phyloP scores from a whole-genome alignment of 2,329 filamentous ascomycete genomes.

The Exophiala bonariae region DNA sequence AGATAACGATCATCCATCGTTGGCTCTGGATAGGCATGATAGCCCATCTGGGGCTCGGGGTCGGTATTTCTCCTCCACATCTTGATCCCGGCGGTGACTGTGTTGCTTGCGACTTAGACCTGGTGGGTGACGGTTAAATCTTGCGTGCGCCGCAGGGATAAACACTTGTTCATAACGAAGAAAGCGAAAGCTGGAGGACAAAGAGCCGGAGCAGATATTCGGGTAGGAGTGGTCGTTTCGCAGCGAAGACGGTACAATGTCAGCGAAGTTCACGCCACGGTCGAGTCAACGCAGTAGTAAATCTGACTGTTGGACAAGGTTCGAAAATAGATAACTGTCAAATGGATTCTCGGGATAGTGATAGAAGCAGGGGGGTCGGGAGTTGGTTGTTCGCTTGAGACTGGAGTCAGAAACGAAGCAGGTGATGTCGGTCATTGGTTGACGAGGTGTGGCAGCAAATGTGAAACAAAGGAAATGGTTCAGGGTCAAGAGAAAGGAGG shows the following conservation, averaged over 20 bases:
- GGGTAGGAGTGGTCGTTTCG: no score
- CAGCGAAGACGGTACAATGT: no score
- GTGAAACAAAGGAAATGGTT: conserved; percentile 19
- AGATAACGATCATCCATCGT: conserved; percentile 44
- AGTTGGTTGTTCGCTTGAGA: conserved; percentile 7
- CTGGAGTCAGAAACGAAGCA: conserved; percentile 18
- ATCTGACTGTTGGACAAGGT: no score
- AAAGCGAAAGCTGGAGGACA: no score
- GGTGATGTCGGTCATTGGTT: conserved; percentile 15
- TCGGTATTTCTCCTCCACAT: conserved; percentile 22
- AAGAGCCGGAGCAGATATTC: no score
- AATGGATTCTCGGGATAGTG: no score
- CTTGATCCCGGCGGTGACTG: conserved; percentile 2
- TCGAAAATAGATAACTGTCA: no score
- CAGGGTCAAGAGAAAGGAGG: conserved; percentile 4
- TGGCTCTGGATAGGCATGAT: conserved; percentile 21
- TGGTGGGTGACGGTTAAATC: conserved; percentile 1
- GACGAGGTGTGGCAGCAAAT: conserved; percentile 16
- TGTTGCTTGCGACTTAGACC: conserved; percentile 5
- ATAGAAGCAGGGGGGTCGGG: not conserved
- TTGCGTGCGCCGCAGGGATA: conserved; percentile 4
- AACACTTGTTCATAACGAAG: no score
- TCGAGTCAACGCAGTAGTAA: no score
- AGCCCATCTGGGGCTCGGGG: conserved; percentile 21
- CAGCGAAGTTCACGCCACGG: no score